Evolutionary conservation across 257 asterid species (phyloP).

Genomic region (Verbascum thapsus): DNA sequence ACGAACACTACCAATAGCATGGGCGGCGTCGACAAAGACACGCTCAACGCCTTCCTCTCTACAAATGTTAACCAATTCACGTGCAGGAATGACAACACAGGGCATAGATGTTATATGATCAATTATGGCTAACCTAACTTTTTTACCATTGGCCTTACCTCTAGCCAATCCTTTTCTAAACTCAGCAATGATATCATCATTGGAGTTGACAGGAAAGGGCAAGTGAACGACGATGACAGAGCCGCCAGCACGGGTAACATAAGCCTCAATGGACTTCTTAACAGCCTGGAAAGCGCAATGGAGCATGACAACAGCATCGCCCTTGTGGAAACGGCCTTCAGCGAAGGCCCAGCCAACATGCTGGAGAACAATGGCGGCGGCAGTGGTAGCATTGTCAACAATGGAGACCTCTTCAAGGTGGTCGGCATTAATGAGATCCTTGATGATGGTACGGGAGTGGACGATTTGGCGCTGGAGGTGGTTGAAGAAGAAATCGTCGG

Average conservation of each 20-base stretch:
- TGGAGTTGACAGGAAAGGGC: slow-evolving; percentile 83
- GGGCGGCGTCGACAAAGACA: slow-evolving; percentile 96
- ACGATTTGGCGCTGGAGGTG: slow-evolving; percentile 72
- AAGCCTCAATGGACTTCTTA: slow-evolving; percentile 93
- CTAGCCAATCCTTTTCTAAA: slow-evolving; percentile 75
- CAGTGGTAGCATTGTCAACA: slow-evolving; percentile 96
- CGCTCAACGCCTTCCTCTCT: slow-evolving; percentile 94
- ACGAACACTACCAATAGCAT: slow-evolving; percentile 84
- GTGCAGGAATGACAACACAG: slow-evolving; percentile 85
- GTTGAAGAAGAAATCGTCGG: slow-evolving; percentile 88
- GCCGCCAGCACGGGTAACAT: slow-evolving; percentile 93
- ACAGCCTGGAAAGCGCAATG: slow-evolving; percentile 97
- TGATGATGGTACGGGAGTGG: slow-evolving; percentile 67
- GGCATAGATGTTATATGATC: slow-evolving; percentile 99
- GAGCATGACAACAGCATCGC: slow-evolving; percentile 96
- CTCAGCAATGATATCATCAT: slow-evolving; percentile 72
- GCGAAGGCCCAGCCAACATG: slow-evolving; percentile 94
- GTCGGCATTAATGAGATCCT: slow-evolving; percentile 84
- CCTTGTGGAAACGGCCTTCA: slow-evolving; percentile 78
- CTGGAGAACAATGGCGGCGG: slow-evolving; percentile 92
- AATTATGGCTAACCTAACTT: slow-evolving; percentile 80
- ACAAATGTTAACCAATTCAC: slow-evolving; percentile 76
- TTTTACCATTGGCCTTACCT: slow-evolving; percentile 79
- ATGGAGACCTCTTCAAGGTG: slow-evolving; percentile 87
- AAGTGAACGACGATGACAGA: slow-evolving; percentile 81